Conservation (phyloP, 129 eudicot species). For the Flaveria bidentis region DNA sequence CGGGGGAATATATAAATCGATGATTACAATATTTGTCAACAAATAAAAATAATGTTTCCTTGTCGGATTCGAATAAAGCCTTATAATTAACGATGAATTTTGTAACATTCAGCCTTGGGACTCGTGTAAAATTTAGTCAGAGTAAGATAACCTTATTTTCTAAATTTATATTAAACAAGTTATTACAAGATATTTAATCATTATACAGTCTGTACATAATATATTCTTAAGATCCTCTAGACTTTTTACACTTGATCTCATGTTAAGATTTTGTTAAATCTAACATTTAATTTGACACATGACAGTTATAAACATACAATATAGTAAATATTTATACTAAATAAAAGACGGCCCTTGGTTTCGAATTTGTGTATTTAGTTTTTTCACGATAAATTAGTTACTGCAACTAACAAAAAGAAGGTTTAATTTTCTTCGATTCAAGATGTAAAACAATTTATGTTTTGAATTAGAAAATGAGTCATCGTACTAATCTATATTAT, state of each 20-base stretch:
- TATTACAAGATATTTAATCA: too few species aligned
- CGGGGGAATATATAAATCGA: constrained; percentile 34
- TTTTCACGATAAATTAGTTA: neutral
- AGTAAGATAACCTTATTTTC: constrained; percentile 29
- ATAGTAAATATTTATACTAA: neutral
- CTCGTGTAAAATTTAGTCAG: constrained; percentile 43
- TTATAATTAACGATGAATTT: constrained; percentile 36
- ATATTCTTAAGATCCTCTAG: constrained; percentile 1
- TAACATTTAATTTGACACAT: neutral
- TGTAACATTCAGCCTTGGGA: constrained; percentile 40
- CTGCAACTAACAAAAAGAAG: too few species aligned
- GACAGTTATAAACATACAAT: neutral
- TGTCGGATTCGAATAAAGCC: constrained; percentile 32
- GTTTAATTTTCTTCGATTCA: neutral
- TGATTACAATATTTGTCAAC: constrained; percentile 16
- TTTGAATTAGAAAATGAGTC: neutral
- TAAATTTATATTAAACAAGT: neutral
- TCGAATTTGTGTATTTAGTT: neutral
- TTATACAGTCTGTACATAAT: neutral
- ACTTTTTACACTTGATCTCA: neutral
- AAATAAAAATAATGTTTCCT: neutral
- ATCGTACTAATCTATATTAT: neutral
- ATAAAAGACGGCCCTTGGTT: neutral
- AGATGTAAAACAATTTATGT: neutral
- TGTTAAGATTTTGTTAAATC: neutral